phyloP scores from a whole-genome alignment of 2,329 filamentous ascomycete genomes.

The Colletotrichum sp. region DNA sequence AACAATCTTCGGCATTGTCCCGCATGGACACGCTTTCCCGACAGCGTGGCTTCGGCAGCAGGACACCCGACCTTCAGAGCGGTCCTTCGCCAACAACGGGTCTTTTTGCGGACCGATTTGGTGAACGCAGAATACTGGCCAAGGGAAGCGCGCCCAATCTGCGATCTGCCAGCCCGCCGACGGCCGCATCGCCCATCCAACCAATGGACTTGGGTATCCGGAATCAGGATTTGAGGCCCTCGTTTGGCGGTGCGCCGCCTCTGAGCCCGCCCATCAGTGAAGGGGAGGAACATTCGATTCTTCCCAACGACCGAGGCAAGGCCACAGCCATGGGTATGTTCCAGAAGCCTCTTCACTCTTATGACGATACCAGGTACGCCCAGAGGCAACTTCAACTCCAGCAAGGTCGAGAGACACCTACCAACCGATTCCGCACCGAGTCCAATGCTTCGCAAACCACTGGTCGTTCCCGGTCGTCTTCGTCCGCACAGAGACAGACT shows the following conservation, averaged over 20 bases:
- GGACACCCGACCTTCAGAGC: conserved; percentile 55
- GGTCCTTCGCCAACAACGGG: conserved; percentile 51
- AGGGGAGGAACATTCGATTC: conserved; percentile 66
- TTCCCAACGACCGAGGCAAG: conserved; percentile 81
- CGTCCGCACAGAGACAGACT: conserved; percentile 42
- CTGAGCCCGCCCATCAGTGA: conserved; percentile 71
- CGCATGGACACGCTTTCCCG: conserved; percentile 80
- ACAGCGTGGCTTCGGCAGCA: conserved; percentile 57
- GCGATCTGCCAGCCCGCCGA: conserved; percentile 58
- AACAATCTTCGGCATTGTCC: conserved; percentile 78
- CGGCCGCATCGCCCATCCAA: conserved; percentile 39
- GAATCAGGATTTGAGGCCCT: conserved; percentile 31
- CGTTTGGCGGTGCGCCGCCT: conserved; percentile 40
- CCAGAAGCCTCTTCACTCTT: conserved; percentile 75
- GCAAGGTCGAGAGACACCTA: conserved; percentile 71
- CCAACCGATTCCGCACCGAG: conserved; percentile 48
- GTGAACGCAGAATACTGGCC: conserved; percentile 50
- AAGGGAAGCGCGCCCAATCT: conserved; percentile 75
- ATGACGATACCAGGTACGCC: conserved; percentile 85
- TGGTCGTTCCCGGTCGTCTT: conserved; percentile 52
- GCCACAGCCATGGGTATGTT: conserved; percentile 71
- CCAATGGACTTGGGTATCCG: conserved; percentile 31
- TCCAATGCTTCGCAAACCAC: conserved; percentile 46
- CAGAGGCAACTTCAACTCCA: conserved; percentile 84
- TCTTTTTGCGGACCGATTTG: conserved; percentile 51